Conservation (phyloP, 805 yeast genomes). For the Kazachstania martiniae region DNA sequence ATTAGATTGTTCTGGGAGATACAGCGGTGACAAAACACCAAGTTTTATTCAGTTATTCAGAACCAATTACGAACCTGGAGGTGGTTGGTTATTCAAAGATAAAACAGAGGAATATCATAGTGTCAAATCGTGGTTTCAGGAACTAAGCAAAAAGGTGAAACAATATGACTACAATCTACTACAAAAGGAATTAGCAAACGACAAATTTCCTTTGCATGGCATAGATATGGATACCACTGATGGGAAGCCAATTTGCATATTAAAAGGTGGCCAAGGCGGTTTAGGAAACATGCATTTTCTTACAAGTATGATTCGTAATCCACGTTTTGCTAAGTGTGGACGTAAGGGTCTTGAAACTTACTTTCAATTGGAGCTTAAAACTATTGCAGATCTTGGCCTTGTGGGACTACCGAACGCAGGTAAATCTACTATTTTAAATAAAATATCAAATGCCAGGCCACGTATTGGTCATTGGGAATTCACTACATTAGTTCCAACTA, state of each 20-base stretch:
- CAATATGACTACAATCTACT: conserved; percentile 51
- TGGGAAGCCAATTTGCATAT: conserved; percentile 52
- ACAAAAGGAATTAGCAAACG: conserved; percentile 48
- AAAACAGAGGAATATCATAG: conserved; percentile 60
- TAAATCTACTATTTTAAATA: conserved; percentile 76
- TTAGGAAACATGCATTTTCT: conserved; percentile 93
- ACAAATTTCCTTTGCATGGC: conserved; percentile 74
- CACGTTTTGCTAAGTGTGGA: conserved; percentile 78
- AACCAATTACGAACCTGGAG: conserved; percentile 52
- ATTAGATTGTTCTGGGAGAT: conserved; percentile 29
- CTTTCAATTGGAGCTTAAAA: conserved; percentile 73
- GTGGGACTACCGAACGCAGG: conserved; percentile 98
- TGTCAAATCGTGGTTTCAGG: conserved; percentile 53
- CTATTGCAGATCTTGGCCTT: conserved; percentile 85
- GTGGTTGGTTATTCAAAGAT: conserved; percentile 85
- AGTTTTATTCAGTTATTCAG: conserved; percentile 51
- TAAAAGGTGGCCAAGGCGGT: conserved; percentile 89
- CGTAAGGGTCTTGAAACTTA: conserved; percentile 53
- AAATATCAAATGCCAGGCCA: conserved; percentile 83
- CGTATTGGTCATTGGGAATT: conserved; percentile 95
- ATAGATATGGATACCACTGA: conserved; percentile 57
- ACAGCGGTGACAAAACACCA: conserved; percentile 26
- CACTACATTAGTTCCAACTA: conserved; percentile 83
- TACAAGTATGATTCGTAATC: conserved; percentile 75
- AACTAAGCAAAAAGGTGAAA: conserved; percentile 51